Evolutionary conservation across 2,329 filamentous ascomycete genomes (phyloP), one percentile per base, ranked within the genome.

Genomic region (Arthroderma uncinatum): DNA sequence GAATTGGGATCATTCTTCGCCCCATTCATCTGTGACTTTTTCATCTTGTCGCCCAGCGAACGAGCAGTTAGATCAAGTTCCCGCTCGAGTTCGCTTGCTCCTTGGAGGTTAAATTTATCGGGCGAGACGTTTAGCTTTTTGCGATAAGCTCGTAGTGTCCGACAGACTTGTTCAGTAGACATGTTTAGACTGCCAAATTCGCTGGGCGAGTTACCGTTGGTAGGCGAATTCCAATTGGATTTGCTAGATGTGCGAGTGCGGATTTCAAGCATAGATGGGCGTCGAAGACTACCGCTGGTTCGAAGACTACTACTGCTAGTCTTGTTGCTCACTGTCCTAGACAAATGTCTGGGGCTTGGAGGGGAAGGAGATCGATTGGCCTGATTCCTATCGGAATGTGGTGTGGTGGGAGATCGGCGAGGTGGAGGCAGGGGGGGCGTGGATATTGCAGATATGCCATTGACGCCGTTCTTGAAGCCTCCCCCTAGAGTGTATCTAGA

Each of bases 131-230:
- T 72, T 2, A 84, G 72, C 58, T 81, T 81, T 65, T 82, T 83
- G 16, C 81, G 74, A 63, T 83, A 85, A 0, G 78, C 75, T 48
- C 78, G 76, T 2, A 85, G 70, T 5, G 78, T 79, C 37, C 79
- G 76, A 64, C 78, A 80, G 1, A 83, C 70, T 57, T 80, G 78
- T 59, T 84, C 81, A 0, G 80, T 83, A 1, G 78, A 77, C 60
- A 73, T 71, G 8, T 75, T 73, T 9, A 81, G 61, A 36, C 73
- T 76, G 25, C 76, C 75, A 59, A 76, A 75, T 25, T 78, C 74
- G 54, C 65, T 72, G 14, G 40, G 40, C 8, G 64, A 66, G 8
- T 59, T 65, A 7, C 65, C 62, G 37, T 60, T 62, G 39, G 58
- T 61, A 36, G 61, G 61, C 67, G 63, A 57, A 21, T 58, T 48